phyloP scores from a whole-genome alignment of 2,329 filamentous ascomycete species.

The Zymoseptoria crescenta region DNA sequence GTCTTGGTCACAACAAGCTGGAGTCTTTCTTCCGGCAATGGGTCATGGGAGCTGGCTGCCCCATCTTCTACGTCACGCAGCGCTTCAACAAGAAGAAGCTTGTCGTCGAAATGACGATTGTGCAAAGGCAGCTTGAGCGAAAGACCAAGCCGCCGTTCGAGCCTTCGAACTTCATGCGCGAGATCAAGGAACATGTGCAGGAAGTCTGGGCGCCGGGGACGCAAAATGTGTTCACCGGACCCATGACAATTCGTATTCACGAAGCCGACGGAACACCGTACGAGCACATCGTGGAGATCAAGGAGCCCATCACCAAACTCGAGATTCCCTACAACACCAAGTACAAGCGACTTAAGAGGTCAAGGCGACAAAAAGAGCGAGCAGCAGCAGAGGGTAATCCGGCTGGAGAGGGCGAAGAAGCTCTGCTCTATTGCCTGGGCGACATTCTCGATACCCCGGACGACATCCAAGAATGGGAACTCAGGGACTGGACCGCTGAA shows the following conservation, averaged over 20 bases:
- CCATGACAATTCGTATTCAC: conserved; percentile 96
- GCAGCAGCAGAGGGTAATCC: conserved; percentile 57
- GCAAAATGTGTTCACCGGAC: conserved; percentile 73
- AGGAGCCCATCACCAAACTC: conserved; percentile 74
- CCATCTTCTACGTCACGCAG: conserved; percentile 76
- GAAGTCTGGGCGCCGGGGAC: conserved; percentile 55
- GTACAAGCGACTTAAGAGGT: conserved; percentile 93
- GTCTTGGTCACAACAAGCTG: conserved; percentile 75
- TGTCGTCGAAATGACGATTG: conserved; percentile 84
- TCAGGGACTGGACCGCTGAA: conserved; percentile 82
- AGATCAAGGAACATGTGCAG: conserved; percentile 72
- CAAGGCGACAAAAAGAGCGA: conserved; percentile 71
- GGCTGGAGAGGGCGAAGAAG: conserved; percentile 55
- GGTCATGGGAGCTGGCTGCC: conserved; percentile 82
- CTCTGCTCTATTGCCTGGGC: conserved; percentile 82
- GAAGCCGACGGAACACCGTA: conserved; percentile 97
- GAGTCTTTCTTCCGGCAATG: conserved; percentile 92
- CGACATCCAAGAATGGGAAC: conserved; percentile 73
- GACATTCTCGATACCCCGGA: conserved; percentile 79
- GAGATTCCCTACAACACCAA: conserved; percentile 99
- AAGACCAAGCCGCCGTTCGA: conserved; percentile 52
- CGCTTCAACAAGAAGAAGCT: conserved; percentile 97
- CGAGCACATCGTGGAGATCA: conserved; percentile 94
- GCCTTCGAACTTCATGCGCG: conserved; percentile 70
- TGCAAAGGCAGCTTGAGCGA: conserved; percentile 61